These are phyloP conservation scores for Smallanthus sonchifolius DNA, from an alignment of 129 eudicot genomes.

Conservation along the genomic window DNA sequence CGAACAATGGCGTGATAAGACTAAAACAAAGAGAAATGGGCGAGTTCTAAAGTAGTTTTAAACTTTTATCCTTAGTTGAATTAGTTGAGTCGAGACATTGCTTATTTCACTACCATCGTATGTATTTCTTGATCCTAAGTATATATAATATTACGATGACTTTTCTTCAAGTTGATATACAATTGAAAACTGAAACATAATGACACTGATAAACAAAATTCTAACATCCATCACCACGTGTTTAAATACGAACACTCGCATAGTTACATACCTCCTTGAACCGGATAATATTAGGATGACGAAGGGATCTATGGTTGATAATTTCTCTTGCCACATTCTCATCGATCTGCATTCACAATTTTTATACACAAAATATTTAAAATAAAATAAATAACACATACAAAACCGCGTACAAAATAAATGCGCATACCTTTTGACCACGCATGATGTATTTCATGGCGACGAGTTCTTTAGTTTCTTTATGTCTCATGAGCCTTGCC, in stretches of 20 bases:
- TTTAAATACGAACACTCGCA: not conserved
- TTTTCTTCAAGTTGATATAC: not conserved
- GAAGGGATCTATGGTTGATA: slow-evolving; percentile 75
- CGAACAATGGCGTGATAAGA: too few relatives aligned
- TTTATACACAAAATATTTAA: not conserved
- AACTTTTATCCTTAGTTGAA: too few relatives aligned
- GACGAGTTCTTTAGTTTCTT: slow-evolving; percentile 70
- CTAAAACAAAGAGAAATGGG: too few relatives aligned
- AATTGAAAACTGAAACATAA: not conserved
- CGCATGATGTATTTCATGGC: slow-evolving; percentile 90
- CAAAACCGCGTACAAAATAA: not conserved
- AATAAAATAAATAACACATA: not conserved
- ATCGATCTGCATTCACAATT: slow-evolving; percentile 49
- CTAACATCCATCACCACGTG: too few relatives aligned
- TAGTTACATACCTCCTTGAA: slow-evolving; percentile 56
- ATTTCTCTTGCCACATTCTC: slow-evolving; percentile 88
- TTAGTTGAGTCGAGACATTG: too few relatives aligned
- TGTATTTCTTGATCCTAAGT: too few relatives aligned
- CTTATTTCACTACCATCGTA: too few relatives aligned
- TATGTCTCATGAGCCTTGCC: slow-evolving; percentile 77
- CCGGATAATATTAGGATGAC: slow-evolving; percentile 79
- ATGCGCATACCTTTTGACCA: slow-evolving; percentile 54
- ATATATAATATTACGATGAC: not conserved
- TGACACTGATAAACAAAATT: too few relatives aligned
- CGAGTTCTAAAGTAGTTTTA: too few relatives aligned